Base-by-base conservation (phyloP, 345 rosid species). In the Syzygium grande region DNA sequence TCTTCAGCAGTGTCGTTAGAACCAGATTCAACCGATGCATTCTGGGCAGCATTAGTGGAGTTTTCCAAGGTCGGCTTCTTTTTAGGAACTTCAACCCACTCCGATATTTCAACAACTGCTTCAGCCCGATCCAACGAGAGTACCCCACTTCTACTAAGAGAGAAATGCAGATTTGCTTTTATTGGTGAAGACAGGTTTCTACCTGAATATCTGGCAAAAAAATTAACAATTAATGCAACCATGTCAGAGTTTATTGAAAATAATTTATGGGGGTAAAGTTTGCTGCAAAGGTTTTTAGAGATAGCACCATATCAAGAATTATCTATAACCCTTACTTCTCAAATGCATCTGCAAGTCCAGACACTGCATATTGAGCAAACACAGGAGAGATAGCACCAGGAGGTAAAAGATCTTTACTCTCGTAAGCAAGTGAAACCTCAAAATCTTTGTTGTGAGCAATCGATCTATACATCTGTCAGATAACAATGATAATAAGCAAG, bases 11-110 rank as follows among this genome's bases (percentile, higher is more conserved):
- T 87, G 87, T 90, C 92, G 51, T 93, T 90, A 41, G 93, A 88
- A 56, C 84, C 92, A 87, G 92, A 87, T 90, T 94, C 96, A 89
- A 90, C 87, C 83, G 98, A 90, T 85, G 90, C 86, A 73, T 94
- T 91, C 87, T 92, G 87, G 77, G 98, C 90, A 88, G 97, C 65
- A 87, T 92, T 90, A 43, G 96, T 92, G 85, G 94, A 85, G 92
- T 94, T 96, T 87, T 94, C 98, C 77, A 93, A 22, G 6, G 95
- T 94, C 85, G 92, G 88, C 84, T 93, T 97, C 93, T 93, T 96
- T 92, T 91, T 97, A 61, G 98, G 98, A 86, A 98, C 98, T 87
- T 98, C 99, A 86, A 97, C 97, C 99, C 99, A 98, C 88, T 98
- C 99, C 46, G 98, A 93, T 91, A 97, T 92, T 91, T 98, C 99